Base-by-base conservation (phyloP, 116 monocot species). In the Dioscorea cayenensis region DNA sequence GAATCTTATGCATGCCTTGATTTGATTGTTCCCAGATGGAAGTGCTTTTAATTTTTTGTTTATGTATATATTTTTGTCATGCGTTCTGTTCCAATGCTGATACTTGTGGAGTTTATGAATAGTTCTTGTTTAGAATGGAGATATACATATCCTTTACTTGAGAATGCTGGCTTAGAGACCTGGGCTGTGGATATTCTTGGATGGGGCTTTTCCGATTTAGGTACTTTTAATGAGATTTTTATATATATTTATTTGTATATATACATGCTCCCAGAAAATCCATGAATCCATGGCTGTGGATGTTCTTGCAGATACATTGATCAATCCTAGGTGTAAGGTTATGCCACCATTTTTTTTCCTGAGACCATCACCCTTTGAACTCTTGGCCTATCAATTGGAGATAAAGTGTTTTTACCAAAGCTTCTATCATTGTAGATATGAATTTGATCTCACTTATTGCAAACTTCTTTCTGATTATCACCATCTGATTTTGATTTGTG, bases 41-140 rank as follows among this genome's bases (percentile, higher is more conserved):
- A 55, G 19, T 55, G 16, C 19, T 55, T 55, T 18, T 55, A 16
- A 55, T 55, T 16, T 12, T 55, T 12, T 16, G 55, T 55, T 55
- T n/a, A 55, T 55, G 28, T 19, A 16, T 17, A 59, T 59, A 59
- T 5, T 17, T 21, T 59, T 59, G 14, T 59, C 10, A 11, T 14
- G 21, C 0, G 59, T 16, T 25, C 14, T 58, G 58, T n/a, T 59
- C 6, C 11, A 43, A 43, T 43, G 11, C 12, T 43, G 5, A 43
- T 43, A 1, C n/a, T 55, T 55, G 55, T 55, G n/a, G 55, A 18
- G 43, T 12, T 55, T n/a, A 3, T 55, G 55, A 55, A 55, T 87
- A 96, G 92, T 79, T 96, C 96, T 72, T 88, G 90, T 80, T 81
- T 96, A 84, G 96, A 96, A 83, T 96, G 96, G 96, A 84, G 90